Base-by-base conservation (phyloP, 371 early-diverging fungal genomes). In the Blakeslea trispora region DNA sequence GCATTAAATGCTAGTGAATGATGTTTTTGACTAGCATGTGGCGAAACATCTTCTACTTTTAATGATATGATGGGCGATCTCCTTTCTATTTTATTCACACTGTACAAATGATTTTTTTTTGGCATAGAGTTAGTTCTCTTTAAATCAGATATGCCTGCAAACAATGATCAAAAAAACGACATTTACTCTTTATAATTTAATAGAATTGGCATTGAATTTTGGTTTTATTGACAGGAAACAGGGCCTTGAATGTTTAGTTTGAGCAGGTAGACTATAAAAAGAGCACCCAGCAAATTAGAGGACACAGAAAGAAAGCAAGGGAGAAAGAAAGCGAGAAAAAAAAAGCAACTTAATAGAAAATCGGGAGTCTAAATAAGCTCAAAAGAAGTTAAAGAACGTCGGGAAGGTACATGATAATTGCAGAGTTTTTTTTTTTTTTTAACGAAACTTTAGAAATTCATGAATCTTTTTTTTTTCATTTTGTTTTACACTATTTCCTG, bases 1-100 rank as follows among this genome's bases (percentile, higher is more conserved):
- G 71, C 63, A 50, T 66, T 74, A 45, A 74, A 74, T 49, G 51
- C 58, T 17, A 62, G 51, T 39, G 63, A 65, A 41, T 74, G 65
- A 22, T 72, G 55, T 45, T 57, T 45, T 7, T 57, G 28, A 7
- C 57, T 60, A 8, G 55, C 59, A 53, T 66, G 65, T 19, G 66
- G 52, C 13, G 62, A 47, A 17, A 51, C 45, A 48, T 37, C 46
- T 43, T 21, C 43, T 43, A 17, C 37, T 14, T 11, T 23, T 34
- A 40, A 9, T 9, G 35, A 28, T 28, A 28, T 5, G 7, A 7
- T 28, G 28, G 28, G n/a, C 43, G 57, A 57, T 45, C 61, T 48
- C 45, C 50, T 61, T 24, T 55, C 28, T 13, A 43, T 11, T 13
- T 17, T 19, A 42, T 37, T 13, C 14, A 37, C n/a, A n/a, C n/a